Evolutionary conservation across 352 stramenopile species (phyloP), one percentile per base, ranked within the genome.

Genomic region (Phytophthora hybrid): DNA sequence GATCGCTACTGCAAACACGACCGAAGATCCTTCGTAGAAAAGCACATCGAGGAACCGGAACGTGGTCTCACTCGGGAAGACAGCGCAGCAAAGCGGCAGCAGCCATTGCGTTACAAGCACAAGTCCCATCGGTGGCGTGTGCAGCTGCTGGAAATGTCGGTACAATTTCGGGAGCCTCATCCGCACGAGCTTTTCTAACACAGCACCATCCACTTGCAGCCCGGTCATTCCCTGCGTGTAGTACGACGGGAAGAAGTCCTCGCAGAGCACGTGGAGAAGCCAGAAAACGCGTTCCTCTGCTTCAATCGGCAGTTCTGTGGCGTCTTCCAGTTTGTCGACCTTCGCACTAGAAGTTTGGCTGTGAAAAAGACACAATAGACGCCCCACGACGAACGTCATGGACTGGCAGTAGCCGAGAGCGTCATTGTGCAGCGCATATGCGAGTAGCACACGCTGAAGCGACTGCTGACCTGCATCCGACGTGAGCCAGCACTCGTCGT

Each of bases 301-400:
- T 71, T 69, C 23, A 55, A 71, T 37, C 8, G 49, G n/a, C 10
- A 61, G 39, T 5, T 56, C 29, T 18, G 16, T 31, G 41, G 3
- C 10, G 13, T 61, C 31, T 2, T 39, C 39, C 13, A 68, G 18
- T 34, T 62, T 39, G 18, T 69, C 16, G 5, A 14, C 41, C 39
- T 65, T 44, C 10, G 23, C 55, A 32, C 47, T 21, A 13, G 13
- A 29, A 4, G 8, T 32, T 26, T 71, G 26, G n/a, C 60, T 23
- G 23, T 77, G 75, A 54, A 81, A 90, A 5, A 93, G 59, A 60
- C 86, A 93, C 41, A 97, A 62, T 37, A 97, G 51, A 16, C 92
- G 78, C 0, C 83, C 92, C 8, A 89, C 89, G 21, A 97, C 84
- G 59, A 97, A 97, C 46, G 93, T 97, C 90, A 97, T 97, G 19